Conservation (phyloP, 352 stramenopile genomes). For the Bremia lactucae region DNA sequence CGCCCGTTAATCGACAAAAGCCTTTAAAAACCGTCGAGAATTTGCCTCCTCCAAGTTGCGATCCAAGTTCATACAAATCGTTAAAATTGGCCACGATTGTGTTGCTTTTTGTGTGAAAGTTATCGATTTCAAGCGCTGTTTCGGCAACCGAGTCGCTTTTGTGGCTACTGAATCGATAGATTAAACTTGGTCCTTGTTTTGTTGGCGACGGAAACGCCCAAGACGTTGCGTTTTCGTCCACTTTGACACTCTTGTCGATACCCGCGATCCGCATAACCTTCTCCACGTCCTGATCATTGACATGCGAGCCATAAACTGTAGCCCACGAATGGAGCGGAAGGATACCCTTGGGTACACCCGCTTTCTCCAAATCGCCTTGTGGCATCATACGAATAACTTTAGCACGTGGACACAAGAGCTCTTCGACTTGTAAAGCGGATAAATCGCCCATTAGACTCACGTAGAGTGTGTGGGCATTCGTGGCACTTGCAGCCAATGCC, state of each 20-base stretch:
- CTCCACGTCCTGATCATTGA: slow-evolving; percentile 43
- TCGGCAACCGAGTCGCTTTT: slow-evolving; percentile 26
- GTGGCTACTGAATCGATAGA: slow-evolving; percentile 24
- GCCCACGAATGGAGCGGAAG: slow-evolving; percentile 41
- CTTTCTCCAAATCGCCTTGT: slow-evolving; percentile 39
- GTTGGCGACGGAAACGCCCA: slow-evolving; percentile 14
- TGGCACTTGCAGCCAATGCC: slow-evolving; percentile 25
- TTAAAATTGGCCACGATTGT: slow-evolving; percentile 24
- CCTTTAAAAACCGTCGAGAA: slow-evolving; percentile 54
- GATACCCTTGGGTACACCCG: slow-evolving; percentile 41
- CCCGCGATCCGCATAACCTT: slow-evolving; percentile 42
- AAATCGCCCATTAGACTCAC: slow-evolving; percentile 66
- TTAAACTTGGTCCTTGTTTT: slow-evolving; percentile 13
- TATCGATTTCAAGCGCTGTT: slow-evolving; percentile 5
- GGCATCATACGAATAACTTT: slow-evolving; percentile 74
- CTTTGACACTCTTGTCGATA: slow-evolving; percentile 40
- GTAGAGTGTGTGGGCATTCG: slow-evolving; percentile 40
- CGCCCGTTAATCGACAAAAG: slow-evolving; percentile 30
- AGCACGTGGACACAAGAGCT: slow-evolving; percentile 43
- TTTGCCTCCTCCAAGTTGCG: slow-evolving; percentile 40
- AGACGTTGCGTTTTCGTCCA: slow-evolving; percentile 24
- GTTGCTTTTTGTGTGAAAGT: neutral
- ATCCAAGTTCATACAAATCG: slow-evolving; percentile 50
- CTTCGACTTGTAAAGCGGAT: slow-evolving; percentile 37
- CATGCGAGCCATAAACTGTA: slow-evolving; percentile 39